Conservation (phyloP, 805 yeast species). For the Candida methanosorbosa region DNA sequence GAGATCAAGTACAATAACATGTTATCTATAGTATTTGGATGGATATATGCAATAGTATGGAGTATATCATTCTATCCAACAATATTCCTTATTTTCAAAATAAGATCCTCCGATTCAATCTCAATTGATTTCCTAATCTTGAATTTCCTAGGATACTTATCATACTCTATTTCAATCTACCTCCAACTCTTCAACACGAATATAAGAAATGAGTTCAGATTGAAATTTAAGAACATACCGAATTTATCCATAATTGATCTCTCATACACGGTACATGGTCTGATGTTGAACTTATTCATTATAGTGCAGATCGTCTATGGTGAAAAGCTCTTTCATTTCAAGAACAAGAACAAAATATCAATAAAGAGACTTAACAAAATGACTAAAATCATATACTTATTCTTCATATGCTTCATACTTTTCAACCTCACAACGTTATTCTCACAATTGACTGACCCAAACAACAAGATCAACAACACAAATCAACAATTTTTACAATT, state of each 20-base stretch:
- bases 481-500: constrained; percentile 25
- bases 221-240: constrained; percentile 28
- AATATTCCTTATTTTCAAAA: constrained; percentile 28
- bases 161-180: constrained; percentile 31
- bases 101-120: constrained; percentile 37
- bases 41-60: constrained; percentile 9
- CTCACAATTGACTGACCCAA: constrained; percentile 3
- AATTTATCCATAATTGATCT: constrained; percentile 35
- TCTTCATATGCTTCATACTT: constrained; percentile 10
- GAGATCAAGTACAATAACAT: too few species aligned
- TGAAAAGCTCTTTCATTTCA: constrained; percentile 24
- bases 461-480: constrained; percentile 3
- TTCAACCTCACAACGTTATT: constrained; percentile 17
- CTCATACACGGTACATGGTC: constrained; percentile 39
- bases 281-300: constrained; percentile 28
- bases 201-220: constrained; percentile 22
- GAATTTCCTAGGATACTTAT: constrained; percentile 39
- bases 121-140: constrained; percentile 39
- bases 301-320: constrained; percentile 30
- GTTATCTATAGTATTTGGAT: constrained; percentile 1
- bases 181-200: constrained; percentile 30
- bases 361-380: constrained; percentile 7
- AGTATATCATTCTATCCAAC: constrained; percentile 45
- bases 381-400: constrained; percentile 10
- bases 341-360: constrained; percentile 14